Conservation (phyloP, 1,139 yeast species). For the Candida sojae region DNA sequence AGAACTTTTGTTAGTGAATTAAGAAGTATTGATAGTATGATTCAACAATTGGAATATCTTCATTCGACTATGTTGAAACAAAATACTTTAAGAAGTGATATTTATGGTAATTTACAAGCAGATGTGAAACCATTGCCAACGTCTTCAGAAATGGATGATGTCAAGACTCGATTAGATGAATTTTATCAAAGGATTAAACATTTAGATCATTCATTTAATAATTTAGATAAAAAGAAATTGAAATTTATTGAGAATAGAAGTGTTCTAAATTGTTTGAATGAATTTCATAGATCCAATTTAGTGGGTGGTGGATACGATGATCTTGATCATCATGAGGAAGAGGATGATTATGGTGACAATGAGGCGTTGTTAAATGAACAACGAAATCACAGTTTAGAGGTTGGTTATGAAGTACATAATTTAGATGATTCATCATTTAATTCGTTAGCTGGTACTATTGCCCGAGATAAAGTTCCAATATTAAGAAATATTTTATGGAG, state of each 20-base stretch:
- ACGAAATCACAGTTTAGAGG: slow-evolving; percentile 28
- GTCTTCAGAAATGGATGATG: slow-evolving; percentile 33
- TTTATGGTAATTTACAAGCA: slow-evolving; percentile 24
- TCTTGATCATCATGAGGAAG: slow-evolving; percentile 16
- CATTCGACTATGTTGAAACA: slow-evolving; percentile 38
- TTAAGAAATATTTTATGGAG: slow-evolving; percentile 58
- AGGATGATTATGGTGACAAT: slow-evolving; percentile 31
- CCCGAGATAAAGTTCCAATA: slow-evolving; percentile 44
- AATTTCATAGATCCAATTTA: slow-evolving; percentile 25
- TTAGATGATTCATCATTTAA: slow-evolving; percentile 52
- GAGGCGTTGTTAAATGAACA: slow-evolving; percentile 32
- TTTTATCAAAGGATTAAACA: slow-evolving; percentile 33
- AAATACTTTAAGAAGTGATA: slow-evolving; percentile 26
- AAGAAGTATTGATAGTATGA: slow-evolving; percentile 48
- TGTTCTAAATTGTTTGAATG: slow-evolving; percentile 32
- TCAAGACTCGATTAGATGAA: slow-evolving; percentile 21
- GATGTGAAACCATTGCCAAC: slow-evolving; percentile 31
- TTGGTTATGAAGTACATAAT: slow-evolving; percentile 25
- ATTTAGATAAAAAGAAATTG: slow-evolving; percentile 23
- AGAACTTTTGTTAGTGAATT: slow-evolving; percentile 84
- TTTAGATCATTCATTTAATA: slow-evolving; percentile 31
- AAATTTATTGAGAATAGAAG: slow-evolving; percentile 35
- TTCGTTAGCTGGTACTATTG: slow-evolving; percentile 54
- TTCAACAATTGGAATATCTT: slow-evolving; percentile 29
- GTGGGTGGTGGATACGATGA: slow-evolving; percentile 13